Evolutionary conservation across 2,329 filamentous ascomycete genomes (phyloP), one percentile per base, ranked within the genome.

Genomic region (Colletotrichum incanum): DNA sequence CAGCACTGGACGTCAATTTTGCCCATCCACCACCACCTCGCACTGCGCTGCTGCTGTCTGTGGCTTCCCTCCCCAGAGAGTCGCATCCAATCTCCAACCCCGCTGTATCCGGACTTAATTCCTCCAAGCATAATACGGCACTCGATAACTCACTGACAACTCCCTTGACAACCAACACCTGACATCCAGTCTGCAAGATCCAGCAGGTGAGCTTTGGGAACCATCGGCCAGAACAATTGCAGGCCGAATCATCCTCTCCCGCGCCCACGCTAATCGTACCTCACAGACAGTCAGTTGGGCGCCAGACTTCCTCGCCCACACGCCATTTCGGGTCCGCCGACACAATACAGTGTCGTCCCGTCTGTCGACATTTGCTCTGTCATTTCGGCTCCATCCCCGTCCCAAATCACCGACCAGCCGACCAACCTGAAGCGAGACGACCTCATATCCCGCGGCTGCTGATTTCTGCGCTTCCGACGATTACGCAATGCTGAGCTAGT

Each of bases 401-500:
- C 52, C 39, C 65, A 26, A 72, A 54, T 54, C 45, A 63, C 58
- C 65, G 45, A 67, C 49, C 65, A 28, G 39, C 41, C 65, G 23
- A 59, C 49, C 39, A 20, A 54, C 65, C 52, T 45, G 45, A 60
- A 65, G 37, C 65, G 54, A 64, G 28, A 37, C 45, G 20, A 62
- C 45, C 34, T 55, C n/a, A 60, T 54, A 64, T 54, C 45, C 65
- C 45, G 31, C n/a, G 28, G 12, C 34, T 31, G 20, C 37, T 64
- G 9, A 18, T 65, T 71, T 18, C 37, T 23, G 34, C 11, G 37
- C 52, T 55, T 60, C 45, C 23, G 37, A 58, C 39, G 39, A 60
- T 65, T 60, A 55, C 70, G 70, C 65, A 72, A 72, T 72, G 70
- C 59, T 28, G n/a, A 59, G 45, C 65, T 72, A 72, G 65, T 45